Percentiles rank a stretch among this genome's conserved stretches.
These are phyloP conservation scores for Eustoma russellianum DNA, from an alignment of 257 asterid genomes.

Conservation along the genomic window DNA sequence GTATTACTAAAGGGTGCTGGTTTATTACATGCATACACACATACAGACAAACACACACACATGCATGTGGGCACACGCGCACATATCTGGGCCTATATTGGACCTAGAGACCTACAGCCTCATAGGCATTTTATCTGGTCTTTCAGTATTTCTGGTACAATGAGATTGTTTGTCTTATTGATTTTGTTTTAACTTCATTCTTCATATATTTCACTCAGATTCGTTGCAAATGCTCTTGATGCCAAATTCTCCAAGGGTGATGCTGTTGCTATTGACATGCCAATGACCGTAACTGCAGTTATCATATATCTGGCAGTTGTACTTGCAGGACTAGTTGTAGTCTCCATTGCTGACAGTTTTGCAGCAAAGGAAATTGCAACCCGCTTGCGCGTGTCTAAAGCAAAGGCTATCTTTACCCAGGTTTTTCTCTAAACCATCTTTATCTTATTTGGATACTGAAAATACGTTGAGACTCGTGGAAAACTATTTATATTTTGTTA, in stretches of 20 bases:
- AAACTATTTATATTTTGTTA: too few relatives aligned
- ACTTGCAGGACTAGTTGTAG: constrained; percentile 73
- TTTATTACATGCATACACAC: too few relatives aligned
- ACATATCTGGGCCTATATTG: too few relatives aligned
- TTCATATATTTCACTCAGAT: constrained; percentile 27
- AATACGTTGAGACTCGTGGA: background rate
- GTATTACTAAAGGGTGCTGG: too few relatives aligned
- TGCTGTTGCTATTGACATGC: constrained; percentile 91
- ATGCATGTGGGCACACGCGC: too few relatives aligned
- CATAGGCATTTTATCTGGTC: too few relatives aligned
- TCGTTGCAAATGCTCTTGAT: constrained; percentile 82
- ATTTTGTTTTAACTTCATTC: too few relatives aligned
- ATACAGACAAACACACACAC: too few relatives aligned
- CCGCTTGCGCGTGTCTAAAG: constrained; percentile 66
- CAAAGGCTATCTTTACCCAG: constrained; percentile 87
- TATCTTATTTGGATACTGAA: background rate
- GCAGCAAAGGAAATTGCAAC: constrained; percentile 83
- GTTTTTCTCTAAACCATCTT: constrained; percentile 19
- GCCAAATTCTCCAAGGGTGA: constrained; percentile 66
- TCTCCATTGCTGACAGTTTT: constrained; percentile 95
- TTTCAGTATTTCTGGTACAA: too few relatives aligned
- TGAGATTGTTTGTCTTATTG: too few relatives aligned
- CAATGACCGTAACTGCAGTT: constrained; percentile 79
- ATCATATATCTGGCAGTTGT: constrained; percentile 74
- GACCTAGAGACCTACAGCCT: too few relatives aligned